A percentile compares a stretch with the other conserved stretches of the same genome.
phyloP scores from a whole-genome alignment of 179 eudicot genomes.

The Beta macrorhiza region DNA sequence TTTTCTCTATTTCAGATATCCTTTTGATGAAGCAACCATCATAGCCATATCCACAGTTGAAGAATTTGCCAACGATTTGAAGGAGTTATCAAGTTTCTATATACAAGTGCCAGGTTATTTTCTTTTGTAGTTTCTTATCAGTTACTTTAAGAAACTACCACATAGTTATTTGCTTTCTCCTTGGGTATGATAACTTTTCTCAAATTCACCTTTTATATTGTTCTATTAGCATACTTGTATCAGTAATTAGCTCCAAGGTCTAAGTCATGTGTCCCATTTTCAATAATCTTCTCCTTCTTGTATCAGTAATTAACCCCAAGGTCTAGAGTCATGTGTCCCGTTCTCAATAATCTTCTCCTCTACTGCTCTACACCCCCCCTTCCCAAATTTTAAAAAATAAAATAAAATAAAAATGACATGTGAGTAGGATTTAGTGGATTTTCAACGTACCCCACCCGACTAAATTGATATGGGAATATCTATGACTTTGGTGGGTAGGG shows the following conservation, averaged over 20 bases:
- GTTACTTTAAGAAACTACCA: neutral
- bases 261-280: neutral
- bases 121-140: neutral
- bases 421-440: too few species aligned
- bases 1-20: constrained; percentile 57
- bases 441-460: too few species aligned
- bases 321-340: too few species aligned
- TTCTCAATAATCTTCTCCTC: too few species aligned
- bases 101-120: neutral
- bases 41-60: constrained; percentile 69
- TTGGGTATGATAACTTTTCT: neutral
- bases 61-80: constrained; percentile 54
- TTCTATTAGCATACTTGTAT: neutral
- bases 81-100: constrained; percentile 49
- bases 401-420: too few species aligned
- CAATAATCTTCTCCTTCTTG: neutral
- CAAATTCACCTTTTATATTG: neutral
- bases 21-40: constrained; percentile 75
- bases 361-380: too few species aligned
- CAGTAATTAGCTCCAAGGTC: neutral
- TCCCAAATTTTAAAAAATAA: too few species aligned
- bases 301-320: too few species aligned
- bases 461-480: too few species aligned
- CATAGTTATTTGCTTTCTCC: neutral
- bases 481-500: too few species aligned